Conservation (phyloP, 2,329 filamentous ascomycete species). For the Aciculosporium take region DNA sequence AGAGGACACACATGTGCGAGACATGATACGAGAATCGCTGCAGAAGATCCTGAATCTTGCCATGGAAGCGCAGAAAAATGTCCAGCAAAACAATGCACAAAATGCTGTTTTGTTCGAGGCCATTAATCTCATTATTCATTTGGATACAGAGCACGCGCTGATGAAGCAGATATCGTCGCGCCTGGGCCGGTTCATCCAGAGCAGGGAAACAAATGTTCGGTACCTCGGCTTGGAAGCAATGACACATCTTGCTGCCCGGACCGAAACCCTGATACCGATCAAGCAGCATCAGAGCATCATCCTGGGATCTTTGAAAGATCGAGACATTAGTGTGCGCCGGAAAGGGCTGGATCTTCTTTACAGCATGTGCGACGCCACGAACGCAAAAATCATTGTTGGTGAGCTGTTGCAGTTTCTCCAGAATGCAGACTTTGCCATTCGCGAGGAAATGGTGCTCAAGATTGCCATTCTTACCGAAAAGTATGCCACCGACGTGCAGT, state of each 20-base stretch:
- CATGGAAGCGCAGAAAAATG: slow-evolving; percentile 91
- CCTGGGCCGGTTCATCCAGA: slow-evolving; percentile 90
- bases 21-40: slow-evolving; percentile 81
- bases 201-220: slow-evolving; percentile 89
- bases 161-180: slow-evolving; percentile 93
- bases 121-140: slow-evolving; percentile 94
- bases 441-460: slow-evolving; percentile 98
- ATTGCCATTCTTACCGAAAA: slow-evolving; percentile 97
- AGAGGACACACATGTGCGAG: slow-evolving; percentile 87
- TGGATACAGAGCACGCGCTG: slow-evolving; percentile 84
- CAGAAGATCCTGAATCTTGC: slow-evolving; percentile 84
- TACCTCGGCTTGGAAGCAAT: slow-evolving; percentile 94
- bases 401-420: slow-evolving; percentile 91
- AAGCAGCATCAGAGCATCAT: slow-evolving; percentile 98
- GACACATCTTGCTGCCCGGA: slow-evolving; percentile 88
- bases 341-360: slow-evolving; percentile 94
- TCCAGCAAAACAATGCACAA: slow-evolving; percentile 97
- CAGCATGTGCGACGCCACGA: slow-evolving; percentile 98
- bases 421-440: slow-evolving; percentile 91
- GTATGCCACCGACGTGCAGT: slow-evolving; percentile 95
- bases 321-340: slow-evolving; percentile 90
- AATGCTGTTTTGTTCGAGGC: slow-evolving; percentile 97
- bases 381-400: slow-evolving; percentile 82
- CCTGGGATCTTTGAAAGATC: slow-evolving; percentile 80
- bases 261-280: slow-evolving; percentile 90